Base-by-base conservation (phyloP, 257 asterid species). In the Craterostigma plantagineum region DNA sequence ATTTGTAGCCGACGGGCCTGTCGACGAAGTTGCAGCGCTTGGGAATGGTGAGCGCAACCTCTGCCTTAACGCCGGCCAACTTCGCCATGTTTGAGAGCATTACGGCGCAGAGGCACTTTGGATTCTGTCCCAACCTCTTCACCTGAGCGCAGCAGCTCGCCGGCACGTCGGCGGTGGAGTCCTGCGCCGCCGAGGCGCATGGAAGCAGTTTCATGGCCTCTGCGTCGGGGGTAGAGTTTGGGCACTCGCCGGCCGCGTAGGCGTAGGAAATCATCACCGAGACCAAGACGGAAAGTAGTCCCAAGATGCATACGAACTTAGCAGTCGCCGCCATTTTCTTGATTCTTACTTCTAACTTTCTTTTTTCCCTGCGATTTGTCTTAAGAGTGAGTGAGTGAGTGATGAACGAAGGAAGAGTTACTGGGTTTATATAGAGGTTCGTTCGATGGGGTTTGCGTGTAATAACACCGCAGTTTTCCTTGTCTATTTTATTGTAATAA, bases 1-100 rank as follows among this genome's bases (percentile, higher is more conserved):
- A 37, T 13, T 37, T 37, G 42, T 37, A 37, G n/a, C 42, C 42
- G 14, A 37, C 42, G 14, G 42, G 42, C 42, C 42, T 37, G n/a
- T 37, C 14, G 42, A 9, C 13, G 30, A 23, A 23, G 42, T 37
- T 37, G 14, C 42, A 37, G 8, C 42, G 42, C 42, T 37, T 37
- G 42, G 42, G 42, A 13, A 37, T 37, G 3, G 42, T 37, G 42
- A 37, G n/a, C 8, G 42, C 3, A 10, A 37, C 14, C 8, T 37
- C 42, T 4, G 42, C 8, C 13, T 37, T 37, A 10, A 37, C 14
- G 42, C 42, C 14, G 42, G 42, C 4, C n/a, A 11, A 3, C 42
- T 37, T 37, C 5, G 42, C 42, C 14, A 37, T 6, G 14, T 37
- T 37, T 4, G 42, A 37, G 13, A 37, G 42, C 42, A 37, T 10